Evolutionary conservation across 257 asterid genomes (phyloP), one percentile per base, ranked within the genome.

Genomic region (Mitragyna speciosa): DNA sequence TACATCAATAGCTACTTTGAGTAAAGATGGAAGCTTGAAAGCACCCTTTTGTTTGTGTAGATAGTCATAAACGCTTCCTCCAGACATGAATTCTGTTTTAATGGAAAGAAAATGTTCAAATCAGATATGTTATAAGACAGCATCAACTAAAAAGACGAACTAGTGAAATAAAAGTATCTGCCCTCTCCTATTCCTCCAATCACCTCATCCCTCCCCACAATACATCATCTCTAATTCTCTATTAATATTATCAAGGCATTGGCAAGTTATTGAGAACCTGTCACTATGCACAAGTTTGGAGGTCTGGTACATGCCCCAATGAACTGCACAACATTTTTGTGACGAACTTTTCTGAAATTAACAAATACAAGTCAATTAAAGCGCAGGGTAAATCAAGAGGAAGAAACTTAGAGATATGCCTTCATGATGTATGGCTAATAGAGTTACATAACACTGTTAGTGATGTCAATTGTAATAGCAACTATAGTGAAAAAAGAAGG

Each of bases 281-380:
- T 96, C 68, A 94, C 97, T 74, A 96, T 96, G 84, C 98, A 96
- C 92, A 96, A 83, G 79, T 90, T 89, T 36, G 98, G 96, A 83
- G 96, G 98, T 81, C 86, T 89, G 58, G 99, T 96, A 87, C 98
- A 96, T 30, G 99, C 99, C 58, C 98, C 99, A 66, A 96, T 90
- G 87, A 96, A 96, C 83, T 96, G 99, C 79, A 96, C 99, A 39
- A 96, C 99, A 70, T 96, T 93, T 70, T 92, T 96, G 90, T 96
- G 99, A 7, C 98, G 94, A 80, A 96, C 97, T 86, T 96, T 96
- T 82, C 99, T 96, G 99, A 89, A 85, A 86, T 86, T 78, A 83
- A 48, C 81, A 78, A 61, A 65, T 59, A 73, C 49, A 39, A 61
- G 59, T 75, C 48, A 80, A 71, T 75, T 41, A 82, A 78, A 74